These are phyloP conservation scores for Trametes versicolor DNA, from an alignment of 1,284 basidiomycete species.

Conservation along the genomic window DNA sequence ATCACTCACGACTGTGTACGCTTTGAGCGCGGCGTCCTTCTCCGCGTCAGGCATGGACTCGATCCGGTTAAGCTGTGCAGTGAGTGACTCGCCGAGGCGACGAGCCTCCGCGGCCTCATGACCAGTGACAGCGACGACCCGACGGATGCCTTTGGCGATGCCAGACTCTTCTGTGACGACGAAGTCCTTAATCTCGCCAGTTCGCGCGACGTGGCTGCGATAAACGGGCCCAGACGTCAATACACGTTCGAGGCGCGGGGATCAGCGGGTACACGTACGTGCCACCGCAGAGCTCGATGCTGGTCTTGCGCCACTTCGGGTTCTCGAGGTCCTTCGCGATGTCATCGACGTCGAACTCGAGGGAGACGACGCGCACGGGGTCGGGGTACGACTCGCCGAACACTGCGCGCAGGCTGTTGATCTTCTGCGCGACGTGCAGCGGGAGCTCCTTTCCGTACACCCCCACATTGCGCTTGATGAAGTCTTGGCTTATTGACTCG, in stretches of 20 bases:
- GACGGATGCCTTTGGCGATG: constrained; percentile 97
- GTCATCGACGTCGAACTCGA: constrained; percentile 90
- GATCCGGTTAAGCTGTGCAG: constrained; percentile 72
- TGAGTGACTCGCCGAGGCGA: constrained; percentile 74
- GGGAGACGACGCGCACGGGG: constrained; percentile 93
- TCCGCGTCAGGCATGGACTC: constrained; percentile 77
- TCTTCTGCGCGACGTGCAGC: constrained; percentile 85
- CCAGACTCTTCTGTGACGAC: constrained; percentile 96
- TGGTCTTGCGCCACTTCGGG: constrained; percentile 90
- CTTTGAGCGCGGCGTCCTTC: constrained; percentile 89
- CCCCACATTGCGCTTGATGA: constrained; percentile 90
- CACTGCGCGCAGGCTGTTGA: constrained; percentile 94
- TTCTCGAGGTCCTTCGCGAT: constrained; percentile 89
- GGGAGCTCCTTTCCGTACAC: constrained; percentile 92
- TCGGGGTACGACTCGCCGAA: constrained; percentile 99
- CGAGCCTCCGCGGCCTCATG: constrained; percentile 90
- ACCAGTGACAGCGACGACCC: constrained; percentile 95
- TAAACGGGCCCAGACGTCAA: constrained; percentile 7
- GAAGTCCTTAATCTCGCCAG: constrained; percentile 96
- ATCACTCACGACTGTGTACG: constrained; percentile 76
- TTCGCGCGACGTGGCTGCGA: constrained; percentile 88
- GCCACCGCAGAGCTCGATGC: constrained; percentile 98
- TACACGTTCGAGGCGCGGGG: constrained; percentile 13
- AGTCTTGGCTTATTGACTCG: constrained; percentile 86
- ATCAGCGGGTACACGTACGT: constrained; percentile 68